phyloP scores from a whole-genome alignment of 306 rosid genomes.

The Quercus cerris region DNA sequence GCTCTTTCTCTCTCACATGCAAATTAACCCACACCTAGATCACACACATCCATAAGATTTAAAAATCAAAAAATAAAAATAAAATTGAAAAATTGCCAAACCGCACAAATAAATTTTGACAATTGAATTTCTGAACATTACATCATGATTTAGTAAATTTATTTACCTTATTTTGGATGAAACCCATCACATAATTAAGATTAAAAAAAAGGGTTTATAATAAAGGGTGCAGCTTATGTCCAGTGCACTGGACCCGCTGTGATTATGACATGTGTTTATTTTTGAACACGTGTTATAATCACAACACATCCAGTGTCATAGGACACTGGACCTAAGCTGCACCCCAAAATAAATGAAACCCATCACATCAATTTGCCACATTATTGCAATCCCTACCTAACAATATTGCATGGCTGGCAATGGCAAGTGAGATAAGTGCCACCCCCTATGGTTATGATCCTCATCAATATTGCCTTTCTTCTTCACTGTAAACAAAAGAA shows the following conservation, averaged over 20 bases:
- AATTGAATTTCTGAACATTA: neutral
- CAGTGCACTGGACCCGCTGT: too few relatives aligned
- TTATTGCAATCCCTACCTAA: conserved; percentile 33
- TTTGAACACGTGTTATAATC: too few relatives aligned
- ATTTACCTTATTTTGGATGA: neutral
- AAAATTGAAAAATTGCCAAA: neutral
- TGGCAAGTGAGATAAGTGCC: conserved; percentile 39
- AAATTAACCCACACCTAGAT: neutral
- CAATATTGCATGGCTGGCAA: conserved; percentile 39
- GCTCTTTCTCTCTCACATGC: neutral
- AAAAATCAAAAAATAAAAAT: too few relatives aligned
- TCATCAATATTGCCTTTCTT: conserved; percentile 22
- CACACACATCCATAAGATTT: neutral
- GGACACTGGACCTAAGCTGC: too few relatives aligned
- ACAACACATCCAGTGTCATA: too few relatives aligned
- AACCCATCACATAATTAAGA: neutral
- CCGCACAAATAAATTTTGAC: neutral
- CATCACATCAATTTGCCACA: conserved; percentile 22
- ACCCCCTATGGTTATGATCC: conserved; percentile 22
- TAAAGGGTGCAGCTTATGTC: neutral
- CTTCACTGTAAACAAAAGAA: conserved; percentile 23
- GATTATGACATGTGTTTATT: too few relatives aligned
- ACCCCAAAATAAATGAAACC: neutral
- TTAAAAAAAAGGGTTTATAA: neutral
- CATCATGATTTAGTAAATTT: neutral